Conservation (phyloP, 2,329 filamentous ascomycete genomes). For the Beauveria varroae region DNA sequence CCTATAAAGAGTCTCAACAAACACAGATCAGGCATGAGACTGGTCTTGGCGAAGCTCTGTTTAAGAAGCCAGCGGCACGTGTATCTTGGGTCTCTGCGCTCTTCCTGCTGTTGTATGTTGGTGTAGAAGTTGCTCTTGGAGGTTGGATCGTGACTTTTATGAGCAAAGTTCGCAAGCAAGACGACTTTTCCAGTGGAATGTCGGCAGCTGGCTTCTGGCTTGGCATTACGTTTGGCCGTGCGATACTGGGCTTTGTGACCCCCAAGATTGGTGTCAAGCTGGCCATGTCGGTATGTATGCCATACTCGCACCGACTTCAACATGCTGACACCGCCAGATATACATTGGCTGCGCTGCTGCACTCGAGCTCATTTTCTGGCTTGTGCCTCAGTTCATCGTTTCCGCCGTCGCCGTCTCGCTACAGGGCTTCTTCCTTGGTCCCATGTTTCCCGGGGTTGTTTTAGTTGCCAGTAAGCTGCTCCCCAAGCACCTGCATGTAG, state of each 20-base stretch:
- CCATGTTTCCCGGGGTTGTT: conserved; percentile 66
- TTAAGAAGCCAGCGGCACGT: conserved; percentile 34
- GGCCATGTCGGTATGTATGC: conserved; percentile 34
- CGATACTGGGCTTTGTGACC: conserved; percentile 67
- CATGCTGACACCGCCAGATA: conserved; percentile 22
- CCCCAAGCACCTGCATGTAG: conserved; percentile 67
- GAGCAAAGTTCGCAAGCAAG: conserved; percentile 63
- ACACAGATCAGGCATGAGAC: conserved; percentile 11
- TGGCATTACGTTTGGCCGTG: conserved; percentile 64
- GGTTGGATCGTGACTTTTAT: conserved; percentile 85
- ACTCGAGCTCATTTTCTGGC: conserved; percentile 70
- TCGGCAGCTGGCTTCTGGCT: conserved; percentile 76
- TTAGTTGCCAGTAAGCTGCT: conserved; percentile 62
- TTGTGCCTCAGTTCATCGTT: conserved; percentile 69
- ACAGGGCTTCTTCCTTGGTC: conserved; percentile 73
- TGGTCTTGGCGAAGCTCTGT: conserved; percentile 26
- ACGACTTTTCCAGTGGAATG: conserved; percentile 63
- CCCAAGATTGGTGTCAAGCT: conserved; percentile 62
- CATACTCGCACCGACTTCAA: not conserved
- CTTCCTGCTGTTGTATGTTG: conserved; percentile 71
- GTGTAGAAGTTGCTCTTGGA: conserved; percentile 66
- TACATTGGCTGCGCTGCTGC: conserved; percentile 60
- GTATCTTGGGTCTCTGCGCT: conserved; percentile 64
- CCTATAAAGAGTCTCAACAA: conserved; percentile 10
- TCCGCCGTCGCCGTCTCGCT: conserved; percentile 64